These are phyloP conservation scores for Cyberlindnera xishuangbannaensis DNA, from an alignment of 805 yeast species.

Conservation along the genomic window DNA sequence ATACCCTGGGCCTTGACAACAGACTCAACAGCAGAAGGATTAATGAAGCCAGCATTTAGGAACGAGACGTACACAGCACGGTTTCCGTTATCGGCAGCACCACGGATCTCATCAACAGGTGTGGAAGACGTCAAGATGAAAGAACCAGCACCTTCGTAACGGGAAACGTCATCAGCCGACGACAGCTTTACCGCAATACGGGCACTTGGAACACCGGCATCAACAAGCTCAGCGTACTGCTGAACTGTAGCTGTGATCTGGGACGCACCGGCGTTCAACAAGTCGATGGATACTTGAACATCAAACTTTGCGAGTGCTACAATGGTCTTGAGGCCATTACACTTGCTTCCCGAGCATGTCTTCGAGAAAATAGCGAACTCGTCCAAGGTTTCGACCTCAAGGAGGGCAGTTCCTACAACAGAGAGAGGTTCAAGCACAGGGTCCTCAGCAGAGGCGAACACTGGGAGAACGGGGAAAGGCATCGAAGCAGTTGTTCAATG, in stretches of 20 bases:
- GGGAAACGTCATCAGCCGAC: constrained; percentile 3
- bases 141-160: constrained; percentile 10
- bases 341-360: no score
- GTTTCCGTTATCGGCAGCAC: constrained; percentile 16
- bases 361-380: constrained; percentile 14
- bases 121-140: constrained; percentile 17
- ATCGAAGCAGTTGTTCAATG: no score
- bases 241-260: constrained; percentile 35
- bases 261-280: constrained; percentile 58
- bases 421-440: constrained; percentile 13
- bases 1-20: constrained; percentile 20
- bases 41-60: constrained; percentile 4
- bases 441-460: constrained; percentile 17
- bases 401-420: constrained; percentile 25
- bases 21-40: constrained; percentile 14
- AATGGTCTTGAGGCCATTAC: constrained; percentile 16
- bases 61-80: constrained; percentile 14
- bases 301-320: constrained; percentile 23
- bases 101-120: constrained; percentile 18
- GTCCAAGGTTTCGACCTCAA: constrained; percentile 13
- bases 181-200: constrained; percentile 17
- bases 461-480: constrained; percentile 36
- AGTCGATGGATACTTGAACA: constrained; percentile 40
- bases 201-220: constrained; percentile 44
- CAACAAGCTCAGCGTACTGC: constrained; percentile 29